These are phyloP conservation scores for Aurantiochytrium sp. DNA, from an alignment of 108 stramenopile genomes.

Conservation along the genomic window DNA sequence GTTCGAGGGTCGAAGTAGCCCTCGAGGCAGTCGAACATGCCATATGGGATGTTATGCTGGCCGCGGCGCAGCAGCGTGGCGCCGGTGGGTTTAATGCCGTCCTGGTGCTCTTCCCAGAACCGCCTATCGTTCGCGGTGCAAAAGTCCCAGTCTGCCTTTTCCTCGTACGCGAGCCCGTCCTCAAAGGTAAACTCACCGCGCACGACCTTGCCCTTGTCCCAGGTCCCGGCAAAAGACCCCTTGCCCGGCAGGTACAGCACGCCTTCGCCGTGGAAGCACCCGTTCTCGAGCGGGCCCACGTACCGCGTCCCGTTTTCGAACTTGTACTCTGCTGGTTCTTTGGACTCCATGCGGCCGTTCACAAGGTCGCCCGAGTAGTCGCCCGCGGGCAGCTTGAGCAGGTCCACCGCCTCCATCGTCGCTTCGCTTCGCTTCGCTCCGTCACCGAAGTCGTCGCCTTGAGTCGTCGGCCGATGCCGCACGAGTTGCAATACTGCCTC, in stretches of 20 bases:
- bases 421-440: neutral
- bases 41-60: neutral
- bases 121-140: neutral
- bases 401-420: neutral
- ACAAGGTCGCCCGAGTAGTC: neutral
- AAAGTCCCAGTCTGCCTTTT: neutral
- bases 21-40: neutral
- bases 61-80: neutral
- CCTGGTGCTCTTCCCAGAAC: neutral
- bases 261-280: slow-evolving; percentile 20
- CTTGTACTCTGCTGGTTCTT: neutral
- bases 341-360: neutral
- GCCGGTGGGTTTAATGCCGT: neutral
- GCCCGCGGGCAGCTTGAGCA: neutral
- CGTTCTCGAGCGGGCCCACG: slow-evolving; percentile 11
- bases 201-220: slow-evolving; percentile 17
- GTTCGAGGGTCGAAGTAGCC: slow-evolving; percentile 1
- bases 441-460: no score
- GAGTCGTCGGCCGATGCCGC: no score
- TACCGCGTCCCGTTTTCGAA: slow-evolving; percentile 32
- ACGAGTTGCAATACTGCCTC: no score
- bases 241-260: neutral
- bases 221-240: slow-evolving; percentile 19
- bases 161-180: neutral
- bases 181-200: slow-evolving; percentile 25